Conservation (phyloP, 78 protist species). For the Monosiga brevicollis region DNA sequence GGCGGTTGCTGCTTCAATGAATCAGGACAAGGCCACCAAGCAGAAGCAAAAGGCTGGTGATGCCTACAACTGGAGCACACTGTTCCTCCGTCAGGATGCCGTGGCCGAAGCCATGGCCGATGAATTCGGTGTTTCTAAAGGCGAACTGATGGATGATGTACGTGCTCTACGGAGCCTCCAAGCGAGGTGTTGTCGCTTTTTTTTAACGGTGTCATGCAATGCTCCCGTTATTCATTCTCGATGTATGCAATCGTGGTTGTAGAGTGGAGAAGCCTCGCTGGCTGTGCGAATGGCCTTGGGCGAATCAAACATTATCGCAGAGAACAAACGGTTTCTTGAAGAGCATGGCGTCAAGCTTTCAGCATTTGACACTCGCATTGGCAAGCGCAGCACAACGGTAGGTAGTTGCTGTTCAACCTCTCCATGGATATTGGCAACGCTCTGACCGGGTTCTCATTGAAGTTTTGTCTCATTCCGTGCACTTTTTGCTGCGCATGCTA, state of each 20-base stretch:
- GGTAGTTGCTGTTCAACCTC: no score
- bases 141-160: conserved; percentile 45
- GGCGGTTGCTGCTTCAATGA: background rate
- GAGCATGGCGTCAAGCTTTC: conserved; percentile 52
- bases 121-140: conserved; percentile 44
- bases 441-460: no score
- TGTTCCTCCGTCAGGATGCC: conserved; percentile 76
- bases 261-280: background rate
- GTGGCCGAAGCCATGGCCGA: conserved; percentile 69
- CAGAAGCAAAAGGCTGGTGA: conserved; percentile 13
- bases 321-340: conserved; percentile 12
- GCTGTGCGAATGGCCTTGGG: conserved; percentile 77
- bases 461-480: no score
- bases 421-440: no score
- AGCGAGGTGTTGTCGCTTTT: no score
- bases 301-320: conserved; percentile 70
- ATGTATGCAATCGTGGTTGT: background rate
- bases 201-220: no score
- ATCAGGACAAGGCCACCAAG: background rate
- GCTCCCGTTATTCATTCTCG: background rate
- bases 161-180: no score
- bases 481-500: no score
- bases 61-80: conserved; percentile 80
- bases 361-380: conserved; percentile 21
- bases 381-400: no score